Evolutionary conservation across 306 rosid genomes (phyloP).

Genomic region (Heteromeles arbutifolia): DNA sequence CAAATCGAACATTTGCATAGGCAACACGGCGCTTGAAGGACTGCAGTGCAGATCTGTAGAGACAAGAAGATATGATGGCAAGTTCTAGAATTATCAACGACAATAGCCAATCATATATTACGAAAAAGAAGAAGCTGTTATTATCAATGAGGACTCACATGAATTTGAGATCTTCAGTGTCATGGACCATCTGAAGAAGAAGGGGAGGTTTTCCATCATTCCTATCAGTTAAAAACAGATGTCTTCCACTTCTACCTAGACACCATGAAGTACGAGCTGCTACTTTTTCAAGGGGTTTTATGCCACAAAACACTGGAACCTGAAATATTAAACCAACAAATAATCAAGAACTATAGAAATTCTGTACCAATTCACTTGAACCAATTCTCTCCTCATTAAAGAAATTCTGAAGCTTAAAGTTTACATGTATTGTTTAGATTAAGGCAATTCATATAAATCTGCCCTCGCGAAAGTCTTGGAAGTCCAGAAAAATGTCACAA

Average conservation of each 20-base stretch:
- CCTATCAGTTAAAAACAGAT: slow-evolving; percentile 60
- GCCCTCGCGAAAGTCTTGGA: not conserved
- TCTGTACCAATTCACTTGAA: not conserved
- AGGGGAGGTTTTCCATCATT: slow-evolving; percentile 69
- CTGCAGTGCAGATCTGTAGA: slow-evolving; percentile 72
- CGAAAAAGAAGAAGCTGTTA: not conserved
- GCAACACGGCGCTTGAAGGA: slow-evolving; percentile 75
- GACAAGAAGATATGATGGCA: slow-evolving; percentile 16
- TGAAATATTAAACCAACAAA: slow-evolving; percentile 26
- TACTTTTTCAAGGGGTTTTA: slow-evolving; percentile 54
- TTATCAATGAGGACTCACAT: slow-evolving; percentile 35
- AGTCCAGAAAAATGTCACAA: not conserved
- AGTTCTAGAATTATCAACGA: slow-evolving; percentile 5
- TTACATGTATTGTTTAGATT: not conserved
- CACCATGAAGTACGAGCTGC: slow-evolving; percentile 44
- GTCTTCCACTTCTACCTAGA: slow-evolving; percentile 72
- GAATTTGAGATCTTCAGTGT: slow-evolving; percentile 62
- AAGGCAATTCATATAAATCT: not conserved
- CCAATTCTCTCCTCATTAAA: not conserved
- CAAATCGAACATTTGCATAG: slow-evolving; percentile 67
- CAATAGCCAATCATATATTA: not conserved
- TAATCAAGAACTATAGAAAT: slow-evolving; percentile 2
- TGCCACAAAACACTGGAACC: slow-evolving; percentile 79
- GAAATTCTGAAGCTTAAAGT: not conserved
- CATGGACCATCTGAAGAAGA: slow-evolving; percentile 72